phyloP scores from a whole-genome alignment of 2,329 filamentous ascomycete genomes.

The Dactylonectria macrodidyma region DNA sequence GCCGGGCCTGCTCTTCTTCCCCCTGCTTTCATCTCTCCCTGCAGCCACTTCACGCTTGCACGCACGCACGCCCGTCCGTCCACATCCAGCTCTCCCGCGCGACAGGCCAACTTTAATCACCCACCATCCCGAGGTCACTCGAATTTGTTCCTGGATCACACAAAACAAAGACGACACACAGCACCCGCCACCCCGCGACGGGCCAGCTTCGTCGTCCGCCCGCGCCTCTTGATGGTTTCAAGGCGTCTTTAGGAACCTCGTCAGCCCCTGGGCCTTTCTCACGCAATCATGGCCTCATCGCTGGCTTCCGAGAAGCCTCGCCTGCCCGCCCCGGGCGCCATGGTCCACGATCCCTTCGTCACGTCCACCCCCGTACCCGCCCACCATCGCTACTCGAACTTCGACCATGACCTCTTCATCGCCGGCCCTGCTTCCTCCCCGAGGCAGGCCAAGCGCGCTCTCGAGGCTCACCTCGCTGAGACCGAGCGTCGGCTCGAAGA shows the following conservation, averaged over 20 bases:
- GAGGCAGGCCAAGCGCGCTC: slow-evolving; percentile 86
- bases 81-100: slow-evolving; percentile 29
- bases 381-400: slow-evolving; percentile 83
- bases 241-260: slow-evolving; percentile 44
- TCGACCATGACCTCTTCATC: slow-evolving; percentile 85
- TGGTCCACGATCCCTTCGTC: slow-evolving; percentile 71
- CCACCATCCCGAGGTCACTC: slow-evolving; percentile 27
- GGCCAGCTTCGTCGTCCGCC: slow-evolving; percentile 45
- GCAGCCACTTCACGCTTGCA: slow-evolving; percentile 40
- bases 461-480: slow-evolving; percentile 93
- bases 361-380: slow-evolving; percentile 60
- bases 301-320: slow-evolving; percentile 59
- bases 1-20: slow-evolving; percentile 44
- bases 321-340: slow-evolving; percentile 56
- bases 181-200: slow-evolving; percentile 41
- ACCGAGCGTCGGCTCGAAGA: slow-evolving; percentile 94
- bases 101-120: slow-evolving; percentile 44
- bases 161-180: slow-evolving; percentile 33
- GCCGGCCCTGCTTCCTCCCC: slow-evolving; percentile 85
- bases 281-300: slow-evolving; percentile 60
- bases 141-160: slow-evolving; percentile 36
- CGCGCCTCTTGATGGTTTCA: slow-evolving; percentile 48
- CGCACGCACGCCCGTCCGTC: slow-evolving; percentile 36
- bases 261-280: slow-evolving; percentile 43
- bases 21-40: slow-evolving; percentile 47